Conservation (phyloP, 352 stramenopile genomes). For the Globisporangium okanoganense region DNA sequence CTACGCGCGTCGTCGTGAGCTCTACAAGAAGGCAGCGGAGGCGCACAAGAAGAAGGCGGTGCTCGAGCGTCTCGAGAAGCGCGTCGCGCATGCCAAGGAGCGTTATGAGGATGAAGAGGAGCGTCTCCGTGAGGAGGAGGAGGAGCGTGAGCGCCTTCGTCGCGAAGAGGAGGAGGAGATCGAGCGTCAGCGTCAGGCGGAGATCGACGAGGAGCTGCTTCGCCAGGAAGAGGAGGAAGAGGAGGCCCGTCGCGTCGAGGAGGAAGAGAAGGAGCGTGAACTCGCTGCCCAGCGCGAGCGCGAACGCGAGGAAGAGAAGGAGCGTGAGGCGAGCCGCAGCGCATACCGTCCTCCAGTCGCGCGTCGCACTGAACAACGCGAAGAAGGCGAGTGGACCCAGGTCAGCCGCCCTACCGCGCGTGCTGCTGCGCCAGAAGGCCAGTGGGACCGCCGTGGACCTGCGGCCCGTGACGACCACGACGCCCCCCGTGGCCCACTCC, state of each 20-base stretch:
- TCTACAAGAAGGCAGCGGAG: conserved; percentile 85
- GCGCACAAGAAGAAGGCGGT: conserved; percentile 86
- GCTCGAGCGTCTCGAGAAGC: conserved; percentile 58
- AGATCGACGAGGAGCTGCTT: conserved; percentile 61
- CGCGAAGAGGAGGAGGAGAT: conserved; percentile 59
- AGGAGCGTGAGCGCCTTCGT: conserved; percentile 54
- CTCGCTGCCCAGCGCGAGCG: conserved; percentile 15
- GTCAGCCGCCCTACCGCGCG: conserved; percentile 37
- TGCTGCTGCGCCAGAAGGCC: conserved; percentile 40
- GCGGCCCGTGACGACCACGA: conserved; percentile 35
- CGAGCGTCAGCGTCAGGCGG: conserved; percentile 49
- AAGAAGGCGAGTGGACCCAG: conserved; percentile 67
- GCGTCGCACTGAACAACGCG: conserved; percentile 32
- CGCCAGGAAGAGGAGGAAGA: conserved; percentile 65
- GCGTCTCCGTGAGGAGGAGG: conserved; percentile 48
- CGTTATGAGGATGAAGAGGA: conserved; percentile 73
- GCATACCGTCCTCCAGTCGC: conserved; percentile 23
- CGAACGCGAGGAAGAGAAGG: conserved; percentile 34
- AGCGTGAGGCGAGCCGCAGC: conserved; percentile 21
- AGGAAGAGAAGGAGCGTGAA: conserved; percentile 51
- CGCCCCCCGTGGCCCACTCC: conserved; percentile 14
- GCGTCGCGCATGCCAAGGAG: conserved; percentile 59
- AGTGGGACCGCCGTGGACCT: conserved; percentile 56
- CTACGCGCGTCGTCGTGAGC: conserved; percentile 65
- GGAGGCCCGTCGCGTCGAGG: conserved; percentile 30